Evolutionary conservation across 208 protist species (phyloP).

Genomic region (Leishmania tropica): DNA sequence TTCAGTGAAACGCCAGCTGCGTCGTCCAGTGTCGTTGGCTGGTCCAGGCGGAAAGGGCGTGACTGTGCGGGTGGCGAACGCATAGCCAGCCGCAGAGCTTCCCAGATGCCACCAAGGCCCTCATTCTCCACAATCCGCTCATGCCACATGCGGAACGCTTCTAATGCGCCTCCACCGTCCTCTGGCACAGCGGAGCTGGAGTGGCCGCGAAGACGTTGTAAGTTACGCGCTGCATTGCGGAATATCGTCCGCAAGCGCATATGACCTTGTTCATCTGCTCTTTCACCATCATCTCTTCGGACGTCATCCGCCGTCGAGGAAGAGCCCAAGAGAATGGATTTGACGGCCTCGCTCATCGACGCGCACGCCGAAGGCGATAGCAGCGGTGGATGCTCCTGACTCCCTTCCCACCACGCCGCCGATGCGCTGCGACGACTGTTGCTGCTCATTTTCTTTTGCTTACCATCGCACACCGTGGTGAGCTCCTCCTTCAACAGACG

Average conservation of each 20-base stretch:
- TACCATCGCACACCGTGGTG: not conserved
- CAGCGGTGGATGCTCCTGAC: not conserved
- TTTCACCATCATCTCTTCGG: not conserved
- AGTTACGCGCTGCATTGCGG: not conserved
- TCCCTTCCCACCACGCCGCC: not conserved
- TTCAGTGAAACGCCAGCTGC: not conserved
- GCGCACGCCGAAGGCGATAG: not conserved
- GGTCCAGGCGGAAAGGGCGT: not conserved
- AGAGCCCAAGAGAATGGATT: not conserved
- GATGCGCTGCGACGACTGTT: not conserved
- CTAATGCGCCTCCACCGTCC: not conserved
- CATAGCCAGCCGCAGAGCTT: not conserved
- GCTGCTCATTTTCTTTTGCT: not conserved
- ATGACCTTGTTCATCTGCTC: not conserved
- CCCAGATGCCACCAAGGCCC: constrained; percentile 1
- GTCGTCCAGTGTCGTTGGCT: not conserved
- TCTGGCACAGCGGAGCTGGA: not conserved
- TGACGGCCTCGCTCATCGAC: not conserved
- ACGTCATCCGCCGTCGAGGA: not conserved
- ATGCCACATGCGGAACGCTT: constrained; percentile 1
- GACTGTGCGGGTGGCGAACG: not conserved
- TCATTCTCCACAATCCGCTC: not conserved
- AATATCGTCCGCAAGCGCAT: not conserved
- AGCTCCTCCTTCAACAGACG: constrained; percentile 4
- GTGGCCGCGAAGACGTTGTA: not conserved